Conservation (phyloP, 2,329 filamentous ascomycete species). For the Exophiala spinifera region DNA sequence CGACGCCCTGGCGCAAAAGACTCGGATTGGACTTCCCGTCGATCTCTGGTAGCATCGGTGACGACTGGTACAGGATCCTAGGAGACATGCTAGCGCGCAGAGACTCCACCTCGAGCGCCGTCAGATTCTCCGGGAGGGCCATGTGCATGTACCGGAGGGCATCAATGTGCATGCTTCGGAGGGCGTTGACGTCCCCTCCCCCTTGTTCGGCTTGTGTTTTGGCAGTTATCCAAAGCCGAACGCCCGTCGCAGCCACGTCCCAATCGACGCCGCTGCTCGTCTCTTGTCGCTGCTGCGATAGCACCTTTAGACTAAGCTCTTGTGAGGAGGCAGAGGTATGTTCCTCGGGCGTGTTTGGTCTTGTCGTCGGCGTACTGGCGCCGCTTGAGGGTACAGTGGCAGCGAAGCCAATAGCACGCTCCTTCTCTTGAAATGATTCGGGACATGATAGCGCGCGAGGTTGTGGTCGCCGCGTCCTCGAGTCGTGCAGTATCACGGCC, state of each 20-base stretch:
- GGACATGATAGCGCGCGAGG: slow-evolving; percentile 13
- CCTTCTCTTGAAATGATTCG: slow-evolving; percentile 14
- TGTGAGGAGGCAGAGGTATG: neutral
- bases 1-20: slow-evolving; percentile 18
- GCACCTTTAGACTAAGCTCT: slow-evolving; percentile 14
- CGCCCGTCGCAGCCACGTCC: slow-evolving; percentile 22
- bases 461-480: slow-evolving; percentile 6
- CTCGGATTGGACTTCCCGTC: slow-evolving; percentile 4
- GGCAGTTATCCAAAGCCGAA: slow-evolving; percentile 20
- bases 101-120: slow-evolving; percentile 17
- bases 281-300: slow-evolving; percentile 25
- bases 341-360: slow-evolving; percentile 19
- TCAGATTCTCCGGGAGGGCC: slow-evolving; percentile 22
- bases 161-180: slow-evolving; percentile 26
- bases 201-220: slow-evolving; percentile 21
- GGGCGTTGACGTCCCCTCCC: slow-evolving; percentile 16
- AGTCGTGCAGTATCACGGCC: slow-evolving; percentile 8
- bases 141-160: slow-evolving; percentile 24
- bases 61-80: slow-evolving; percentile 4
- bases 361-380: slow-evolving; percentile 16
- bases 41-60: neutral
- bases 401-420: slow-evolving; percentile 11
- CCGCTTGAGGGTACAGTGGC: slow-evolving; percentile 13
- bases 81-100: slow-evolving; percentile 21
- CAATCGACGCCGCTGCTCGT: slow-evolving; percentile 20